Conservation (phyloP, 768 basidiomycete species). For the Russula sp. region DNA sequence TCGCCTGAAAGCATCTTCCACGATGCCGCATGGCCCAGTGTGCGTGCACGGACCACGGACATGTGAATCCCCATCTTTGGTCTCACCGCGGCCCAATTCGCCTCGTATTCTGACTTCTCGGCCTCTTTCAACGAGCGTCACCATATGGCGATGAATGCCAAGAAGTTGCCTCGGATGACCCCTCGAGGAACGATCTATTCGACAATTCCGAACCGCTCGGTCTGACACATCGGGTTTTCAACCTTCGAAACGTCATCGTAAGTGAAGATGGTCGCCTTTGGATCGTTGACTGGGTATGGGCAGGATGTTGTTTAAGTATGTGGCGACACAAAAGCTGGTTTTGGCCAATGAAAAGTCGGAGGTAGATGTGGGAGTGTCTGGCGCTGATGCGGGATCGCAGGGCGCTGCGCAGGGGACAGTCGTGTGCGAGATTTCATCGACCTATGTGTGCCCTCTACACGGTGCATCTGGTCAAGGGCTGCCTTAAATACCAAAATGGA, state of each 20-base stretch:
- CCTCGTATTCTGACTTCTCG: too few species aligned
- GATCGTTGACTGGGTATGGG: not conserved
- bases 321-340: conserved; percentile 61
- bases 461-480: too few species aligned
- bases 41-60: too few species aligned
- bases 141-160: not conserved
- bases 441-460: too few species aligned
- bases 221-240: not conserved
- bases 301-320: not conserved
- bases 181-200: not conserved
- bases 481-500: too few species aligned
- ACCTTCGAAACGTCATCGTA: not conserved
- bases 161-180: not conserved
- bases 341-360: conserved; percentile 61
- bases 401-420: conserved; percentile 39
- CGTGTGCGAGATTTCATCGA: conserved; percentile 30
- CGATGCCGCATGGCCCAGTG: too few species aligned
- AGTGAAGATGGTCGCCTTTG: not conserved
- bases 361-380: conserved; percentile 50
- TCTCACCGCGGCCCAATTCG: too few species aligned
- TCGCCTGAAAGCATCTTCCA: too few species aligned
- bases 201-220: not conserved
- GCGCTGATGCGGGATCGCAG: conserved; percentile 23
- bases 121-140: not conserved
- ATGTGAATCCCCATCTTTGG: too few species aligned